These are phyloP conservation scores for Fusarium buharicum DNA, from an alignment of 2,329 filamentous ascomycete species.

Conservation along the genomic window DNA sequence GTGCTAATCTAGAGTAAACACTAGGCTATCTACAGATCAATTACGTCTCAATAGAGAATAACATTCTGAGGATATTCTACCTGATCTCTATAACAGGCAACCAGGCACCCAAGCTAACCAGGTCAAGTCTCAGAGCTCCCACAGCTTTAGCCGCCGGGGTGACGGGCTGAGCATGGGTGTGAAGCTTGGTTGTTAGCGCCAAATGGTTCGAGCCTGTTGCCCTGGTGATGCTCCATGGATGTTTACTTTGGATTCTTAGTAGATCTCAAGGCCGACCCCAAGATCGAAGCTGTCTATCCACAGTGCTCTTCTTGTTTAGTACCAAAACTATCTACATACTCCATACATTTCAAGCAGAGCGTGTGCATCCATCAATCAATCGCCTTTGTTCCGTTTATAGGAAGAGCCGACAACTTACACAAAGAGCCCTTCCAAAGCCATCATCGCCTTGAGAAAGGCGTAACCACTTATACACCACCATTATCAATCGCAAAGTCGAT, in stretches of 20 bases:
- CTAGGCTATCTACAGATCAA: too few species aligned
- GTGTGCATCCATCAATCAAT: conserved; percentile 13
- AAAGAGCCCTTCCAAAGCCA: conserved; percentile 34
- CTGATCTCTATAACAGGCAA: too few species aligned
- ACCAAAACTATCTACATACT: conserved; percentile 23
- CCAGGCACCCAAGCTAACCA: neutral
- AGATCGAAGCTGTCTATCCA: conserved; percentile 35
- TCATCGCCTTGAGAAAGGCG: conserved; percentile 50
- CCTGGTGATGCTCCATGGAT: conserved; percentile 11
- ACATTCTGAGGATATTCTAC: too few species aligned
- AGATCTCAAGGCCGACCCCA: conserved; percentile 27
- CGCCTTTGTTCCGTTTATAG: conserved; percentile 17
- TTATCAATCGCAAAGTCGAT: conserved; percentile 51
- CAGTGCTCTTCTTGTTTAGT: conserved; percentile 39
- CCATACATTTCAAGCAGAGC: conserved; percentile 29
- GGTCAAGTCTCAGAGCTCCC: conserved; percentile 35
- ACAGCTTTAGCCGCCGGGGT: conserved; percentile 27
- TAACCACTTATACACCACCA: conserved; percentile 23
- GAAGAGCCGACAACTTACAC: conserved; percentile 24
- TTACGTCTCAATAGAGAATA: too few species aligned
- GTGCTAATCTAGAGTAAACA: too few species aligned
- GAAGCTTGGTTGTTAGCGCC: conserved; percentile 17
- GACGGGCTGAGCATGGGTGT: conserved; percentile 17
- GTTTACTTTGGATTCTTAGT: conserved; percentile 21
- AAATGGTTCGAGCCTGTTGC: conserved; percentile 16